phyloP scores from a whole-genome alignment of 2,329 filamentous ascomycete genomes.

The Penicillium sumatraense region DNA sequence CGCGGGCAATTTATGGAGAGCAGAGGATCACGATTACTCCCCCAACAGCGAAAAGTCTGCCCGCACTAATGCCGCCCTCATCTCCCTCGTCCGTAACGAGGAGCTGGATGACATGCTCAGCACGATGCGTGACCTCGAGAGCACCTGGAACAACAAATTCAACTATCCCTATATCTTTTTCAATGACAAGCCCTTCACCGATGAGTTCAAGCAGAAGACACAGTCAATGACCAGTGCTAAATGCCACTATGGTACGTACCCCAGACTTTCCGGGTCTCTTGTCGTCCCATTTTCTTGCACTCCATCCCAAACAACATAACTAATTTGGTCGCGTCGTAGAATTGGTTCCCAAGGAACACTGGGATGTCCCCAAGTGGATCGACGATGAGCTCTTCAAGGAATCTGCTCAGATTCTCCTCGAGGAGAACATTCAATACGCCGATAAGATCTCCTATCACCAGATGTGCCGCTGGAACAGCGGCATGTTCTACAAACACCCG shows the following conservation, averaged over 20 bases:
- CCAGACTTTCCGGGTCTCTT: background rate
- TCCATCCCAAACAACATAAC: background rate
- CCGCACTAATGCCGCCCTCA: conserved; percentile 89
- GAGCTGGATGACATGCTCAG: conserved; percentile 83
- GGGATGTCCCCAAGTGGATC: conserved; percentile 91
- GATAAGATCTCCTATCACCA: conserved; percentile 90
- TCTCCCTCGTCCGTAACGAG: conserved; percentile 89
- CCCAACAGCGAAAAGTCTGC: conserved; percentile 74
- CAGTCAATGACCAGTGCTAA: conserved; percentile 84
- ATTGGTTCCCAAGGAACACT: conserved; percentile 90
- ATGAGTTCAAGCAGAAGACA: conserved; percentile 88
- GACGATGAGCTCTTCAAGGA: conserved; percentile 83
- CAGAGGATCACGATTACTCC: conserved; percentile 75
- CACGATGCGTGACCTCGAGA: conserved; percentile 88
- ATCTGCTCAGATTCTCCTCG: conserved; percentile 79
- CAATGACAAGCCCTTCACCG: conserved; percentile 91
- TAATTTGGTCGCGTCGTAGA: conserved; percentile 56
- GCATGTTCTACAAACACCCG: conserved; percentile 95
- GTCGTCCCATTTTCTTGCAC: background rate
- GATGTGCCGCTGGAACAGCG: conserved; percentile 99
- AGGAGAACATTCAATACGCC: conserved; percentile 89
- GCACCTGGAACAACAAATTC: conserved; percentile 98
- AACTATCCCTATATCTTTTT: conserved; percentile 99
- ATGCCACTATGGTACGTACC: conserved; percentile 75
- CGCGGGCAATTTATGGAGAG: conserved; percentile 73